Evolutionary conservation across 2,329 filamentous ascomycete species (phyloP), one percentile per base, ranked within the genome.

Genomic region (Acephala macrosclerotiorum): DNA sequence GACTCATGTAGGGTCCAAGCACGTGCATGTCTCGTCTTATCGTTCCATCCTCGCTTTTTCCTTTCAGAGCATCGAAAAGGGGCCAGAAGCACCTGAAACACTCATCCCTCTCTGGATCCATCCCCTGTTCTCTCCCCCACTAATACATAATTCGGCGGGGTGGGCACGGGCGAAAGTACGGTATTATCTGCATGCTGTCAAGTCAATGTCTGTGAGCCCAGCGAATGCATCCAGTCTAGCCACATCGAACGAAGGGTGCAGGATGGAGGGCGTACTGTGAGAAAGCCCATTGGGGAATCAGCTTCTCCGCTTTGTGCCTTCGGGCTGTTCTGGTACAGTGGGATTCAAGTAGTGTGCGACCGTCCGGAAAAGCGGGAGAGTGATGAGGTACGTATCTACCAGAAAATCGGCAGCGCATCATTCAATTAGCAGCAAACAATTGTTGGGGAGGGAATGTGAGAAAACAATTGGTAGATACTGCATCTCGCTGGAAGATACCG

Each of bases 91-190:
- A 53, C 26, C 12, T 53, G 49, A 53, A 53, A 53, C 49, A 53
- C 25, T n/a, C 25, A 53, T 22, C 6, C 2, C 45, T 49, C 20
- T 26, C 7, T n/a, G n/a, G 12, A 22, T 47, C 42, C 42, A 14
- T 47, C 42, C 47, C 11, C 47, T 51, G 12, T 22, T 8, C 49
- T 53, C n/a, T 18, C 25, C 25, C 12, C 45, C 45, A 5, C 45
- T 26, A 5, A 26, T 20, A 11, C 11, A 11, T 9, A 4, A n/a
- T n/a, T 49, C 14, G 18, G 49, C 25, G 29, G 49, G 49, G 25
- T 53, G 49, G 49, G 49, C 49, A 49, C 45, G 45, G 45, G 45
- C 7, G 40, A 42, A n/a, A n/a, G n/a, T n/a, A n/a, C n/a, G n/a
- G 29, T 9, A 42, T 42, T 42, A 5, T 42, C 40, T 42, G 40